Conservation (phyloP, 1,284 basidiomycete genomes). For the Abortiporus biennis region DNA sequence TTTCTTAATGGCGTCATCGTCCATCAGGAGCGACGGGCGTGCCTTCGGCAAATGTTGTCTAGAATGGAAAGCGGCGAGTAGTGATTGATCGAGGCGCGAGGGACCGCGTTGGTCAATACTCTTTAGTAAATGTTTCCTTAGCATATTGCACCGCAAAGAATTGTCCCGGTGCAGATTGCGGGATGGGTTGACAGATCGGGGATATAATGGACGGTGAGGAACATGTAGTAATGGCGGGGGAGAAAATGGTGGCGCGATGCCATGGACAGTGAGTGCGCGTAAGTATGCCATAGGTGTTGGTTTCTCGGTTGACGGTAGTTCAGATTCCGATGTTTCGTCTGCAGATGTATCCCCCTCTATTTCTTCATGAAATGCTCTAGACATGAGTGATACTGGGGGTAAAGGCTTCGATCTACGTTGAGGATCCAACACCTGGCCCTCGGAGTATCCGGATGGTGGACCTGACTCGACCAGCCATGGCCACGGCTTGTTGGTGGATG, state of each 20-base stretch:
- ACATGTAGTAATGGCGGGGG: constrained; percentile 48
- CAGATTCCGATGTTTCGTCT: constrained; percentile 16
- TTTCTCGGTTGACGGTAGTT: constrained; percentile 10
- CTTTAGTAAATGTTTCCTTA: constrained; percentile 43
- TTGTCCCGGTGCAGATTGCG: constrained; percentile 32
- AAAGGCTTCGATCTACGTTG: constrained; percentile 1
- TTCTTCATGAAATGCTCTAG: constrained; percentile 8
- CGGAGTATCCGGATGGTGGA: constrained; percentile 42
- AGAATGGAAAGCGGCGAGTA: constrained; percentile 43
- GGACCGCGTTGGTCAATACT: constrained; percentile 36
- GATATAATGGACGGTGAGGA: constrained; percentile 42
- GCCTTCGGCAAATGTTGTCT: constrained; percentile 25
- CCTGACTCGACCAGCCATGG: constrained; percentile 40
- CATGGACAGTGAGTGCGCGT: constrained; percentile 26
- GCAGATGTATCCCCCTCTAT: constrained; percentile 17
- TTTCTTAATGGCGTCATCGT: constrained; percentile 42
- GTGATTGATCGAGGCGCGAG: constrained; percentile 37
- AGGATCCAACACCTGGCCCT: constrained; percentile 10
- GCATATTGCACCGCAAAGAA: constrained; percentile 39
- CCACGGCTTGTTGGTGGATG: constrained; percentile 1
- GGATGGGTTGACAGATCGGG: constrained; percentile 51
- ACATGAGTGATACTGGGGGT: constrained; percentile 8
- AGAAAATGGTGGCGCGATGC: constrained; percentile 25
- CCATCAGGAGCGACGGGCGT: constrained; percentile 27
- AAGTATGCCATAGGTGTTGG: constrained; percentile 19